phyloP scores from a whole-genome alignment of 2,329 filamentous ascomycete genomes.

The Purpureocillium lavendulum region DNA sequence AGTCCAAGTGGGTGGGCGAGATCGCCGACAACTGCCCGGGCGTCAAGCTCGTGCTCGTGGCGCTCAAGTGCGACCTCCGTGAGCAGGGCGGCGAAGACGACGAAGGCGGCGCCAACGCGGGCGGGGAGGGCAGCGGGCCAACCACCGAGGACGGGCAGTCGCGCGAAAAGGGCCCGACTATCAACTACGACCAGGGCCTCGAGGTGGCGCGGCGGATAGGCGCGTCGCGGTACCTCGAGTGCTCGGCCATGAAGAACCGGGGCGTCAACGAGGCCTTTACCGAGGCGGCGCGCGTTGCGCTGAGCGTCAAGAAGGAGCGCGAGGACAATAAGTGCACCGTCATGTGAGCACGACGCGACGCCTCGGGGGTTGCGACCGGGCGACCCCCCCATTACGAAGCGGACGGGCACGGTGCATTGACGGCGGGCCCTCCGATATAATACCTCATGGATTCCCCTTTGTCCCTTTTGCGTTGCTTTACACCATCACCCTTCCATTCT shows the following conservation, averaged over 20 bases:
- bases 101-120: slow-evolving; percentile 47
- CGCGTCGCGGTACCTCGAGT: slow-evolving; percentile 91
- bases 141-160: slow-evolving; percentile 27
- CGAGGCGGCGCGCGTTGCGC: slow-evolving; percentile 87
- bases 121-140: slow-evolving; percentile 53
- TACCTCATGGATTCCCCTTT: too few relatives aligned
- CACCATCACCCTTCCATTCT: too few relatives aligned
- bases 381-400: too few relatives aligned
- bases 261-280: slow-evolving; percentile 99
- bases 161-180: slow-evolving; percentile 61
- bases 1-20: slow-evolving; percentile 96
- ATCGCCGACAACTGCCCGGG: slow-evolving; percentile 96
- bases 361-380: too few relatives aligned
- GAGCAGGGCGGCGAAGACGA: slow-evolving; percentile 69
- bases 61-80: slow-evolving; percentile 91
- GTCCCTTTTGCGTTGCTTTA: too few relatives aligned
- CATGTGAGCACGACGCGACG: slow-evolving; percentile 38
- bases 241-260: slow-evolving; percentile 95
- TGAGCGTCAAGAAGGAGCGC: slow-evolving; percentile 61
- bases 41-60: slow-evolving; percentile 90
- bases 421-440: too few relatives aligned
- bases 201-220: slow-evolving; percentile 88
- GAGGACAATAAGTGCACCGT: slow-evolving; percentile 53
- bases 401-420: too few relatives aligned
- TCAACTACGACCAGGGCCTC: slow-evolving; percentile 85